Conservation (phyloP, 345 rosid genomes). For the Crucihimalaya himalaica region DNA sequence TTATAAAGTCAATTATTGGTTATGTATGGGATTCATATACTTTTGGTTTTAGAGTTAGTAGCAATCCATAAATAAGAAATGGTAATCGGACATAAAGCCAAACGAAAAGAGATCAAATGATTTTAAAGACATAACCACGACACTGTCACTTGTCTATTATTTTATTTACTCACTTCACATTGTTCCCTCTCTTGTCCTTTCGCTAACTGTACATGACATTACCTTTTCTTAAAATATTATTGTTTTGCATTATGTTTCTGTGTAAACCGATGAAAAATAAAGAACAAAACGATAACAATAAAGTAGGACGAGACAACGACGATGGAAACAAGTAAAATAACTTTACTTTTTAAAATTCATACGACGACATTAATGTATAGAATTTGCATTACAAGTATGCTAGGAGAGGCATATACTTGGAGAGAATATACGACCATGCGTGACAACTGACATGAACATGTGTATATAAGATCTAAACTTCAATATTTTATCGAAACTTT, state of each 20-base stretch:
- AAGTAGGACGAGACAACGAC: background rate
- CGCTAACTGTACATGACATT: slow-evolving; percentile 28
- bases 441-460: slow-evolving; percentile 39
- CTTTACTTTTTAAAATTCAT: background rate
- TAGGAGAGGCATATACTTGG: slow-evolving; percentile 29
- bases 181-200: slow-evolving; percentile 33
- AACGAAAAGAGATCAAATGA: slow-evolving; percentile 26
- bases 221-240: slow-evolving; percentile 32
- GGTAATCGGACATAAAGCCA: slow-evolving; percentile 31
- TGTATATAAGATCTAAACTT: slow-evolving; percentile 34
- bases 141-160: slow-evolving; percentile 32
- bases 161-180: slow-evolving; percentile 28
- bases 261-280: background rate
- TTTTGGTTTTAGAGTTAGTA: slow-evolving; percentile 15
- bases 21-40: slow-evolving; percentile 18
- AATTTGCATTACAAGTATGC: slow-evolving; percentile 18
- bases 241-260: slow-evolving; percentile 24
- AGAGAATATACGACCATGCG: slow-evolving; percentile 25
- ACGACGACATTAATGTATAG: background rate
- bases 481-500: slow-evolving; percentile 8
- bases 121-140: slow-evolving; percentile 29
- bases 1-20: slow-evolving; percentile 21
- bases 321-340: background rate
- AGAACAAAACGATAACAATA: background rate
- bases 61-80: slow-evolving; percentile 2